Evolutionary conservation across 176 grass and related monocot species (phyloP).

Genomic region (Triticum dicoccoides): DNA sequence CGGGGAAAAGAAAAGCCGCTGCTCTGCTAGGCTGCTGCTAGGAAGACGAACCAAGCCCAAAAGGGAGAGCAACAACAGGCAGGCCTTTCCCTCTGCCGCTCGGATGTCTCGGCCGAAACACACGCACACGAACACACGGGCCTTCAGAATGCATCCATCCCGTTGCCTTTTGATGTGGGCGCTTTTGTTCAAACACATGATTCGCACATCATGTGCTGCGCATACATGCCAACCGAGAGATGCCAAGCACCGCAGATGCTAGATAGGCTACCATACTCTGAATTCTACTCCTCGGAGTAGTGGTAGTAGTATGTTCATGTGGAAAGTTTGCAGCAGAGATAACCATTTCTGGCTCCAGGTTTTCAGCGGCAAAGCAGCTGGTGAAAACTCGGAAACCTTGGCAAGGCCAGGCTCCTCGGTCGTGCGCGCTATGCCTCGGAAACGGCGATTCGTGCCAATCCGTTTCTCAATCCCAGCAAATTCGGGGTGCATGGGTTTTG

Average conservation of each 20-base stretch:
- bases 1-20: neutral
- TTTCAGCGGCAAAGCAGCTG: neutral
- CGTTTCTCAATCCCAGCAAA: conserved; percentile 8
- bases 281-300: no score
- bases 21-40: no score
- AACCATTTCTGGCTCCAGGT: neutral
- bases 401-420: neutral
- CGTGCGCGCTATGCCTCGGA: neutral
- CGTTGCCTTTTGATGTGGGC: neutral
- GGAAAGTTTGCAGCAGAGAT: neutral
- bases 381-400: neutral
- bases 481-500: neutral
- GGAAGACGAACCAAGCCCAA: neutral
- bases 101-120: neutral
- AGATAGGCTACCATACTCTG: neutral
- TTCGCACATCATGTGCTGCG: neutral
- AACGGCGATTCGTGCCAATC: neutral
- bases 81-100: neutral
- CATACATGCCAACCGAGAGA: neutral
- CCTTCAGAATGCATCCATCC: neutral
- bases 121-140: no score
- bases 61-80: neutral
- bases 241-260: neutral
- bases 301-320: neutral
- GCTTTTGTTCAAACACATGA: neutral